Base-by-base conservation (phyloP, 2,329 filamentous ascomycete species). In the Hypomyces perniciosus region DNA sequence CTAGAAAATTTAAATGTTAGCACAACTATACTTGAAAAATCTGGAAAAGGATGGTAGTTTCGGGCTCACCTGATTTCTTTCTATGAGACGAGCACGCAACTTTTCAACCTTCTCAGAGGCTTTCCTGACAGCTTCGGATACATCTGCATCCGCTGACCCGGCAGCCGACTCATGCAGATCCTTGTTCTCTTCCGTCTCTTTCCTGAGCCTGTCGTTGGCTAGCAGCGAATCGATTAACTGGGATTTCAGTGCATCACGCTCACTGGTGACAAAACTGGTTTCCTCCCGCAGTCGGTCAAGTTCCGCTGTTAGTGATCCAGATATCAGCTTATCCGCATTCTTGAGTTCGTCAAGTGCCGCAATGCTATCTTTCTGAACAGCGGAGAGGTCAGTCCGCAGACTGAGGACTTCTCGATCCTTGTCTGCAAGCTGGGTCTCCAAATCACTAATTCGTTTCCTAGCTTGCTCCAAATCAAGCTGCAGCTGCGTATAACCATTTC, bases 191-290 rank as follows among this genome's bases (percentile, higher is more conserved):
- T 80, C 77, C 34, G 75, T 66, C 52, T 79, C 73, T 62, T 79
- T 78, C 49, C 77, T 74, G 48, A 83, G 69, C 63, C 77, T 77
- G 54, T 84, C 80, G 62, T 84, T 84, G 55, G 77, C 74, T 42
- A 84, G 70, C 13, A 84, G 71, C 41, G 79, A 76, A 38, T 80
- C 74, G 57, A 84, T 73, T 27, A 85, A 73, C 61, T 84, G 80
- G 43, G 74, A 73, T 65, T 81, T 79, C 60, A 80, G 75, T 54
- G 76, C 72, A 48, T 83, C 79, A 45, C 73, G 71, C 62, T 84
- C 79, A 49, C 73, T 68, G 53, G 68, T 71, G 45, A 77, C 65
- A 49, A 70, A 65, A 51, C 72, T 73, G 55, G 76, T 69, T 57
- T 80, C 76, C 53, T 70, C 72, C 55, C 80, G 75, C 56, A 80